phyloP scores from a whole-genome alignment of 441 rosid species.

The Populus hybrid region DNA sequence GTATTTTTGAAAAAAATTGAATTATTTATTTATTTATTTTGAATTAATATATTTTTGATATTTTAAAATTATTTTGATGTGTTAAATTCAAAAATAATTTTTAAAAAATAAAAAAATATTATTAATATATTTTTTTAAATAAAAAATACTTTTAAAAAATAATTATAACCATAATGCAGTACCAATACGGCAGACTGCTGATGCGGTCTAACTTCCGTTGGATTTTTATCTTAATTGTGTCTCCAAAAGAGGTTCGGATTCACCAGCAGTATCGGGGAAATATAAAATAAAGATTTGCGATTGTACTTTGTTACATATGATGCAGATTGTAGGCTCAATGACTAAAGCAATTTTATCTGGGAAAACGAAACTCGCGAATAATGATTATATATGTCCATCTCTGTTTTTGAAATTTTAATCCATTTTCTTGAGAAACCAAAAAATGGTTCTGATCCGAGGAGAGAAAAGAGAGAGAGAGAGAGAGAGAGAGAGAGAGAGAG shows the following conservation, averaged over 20 bases:
- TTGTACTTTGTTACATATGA: not conserved
- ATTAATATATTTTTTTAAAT: no score
- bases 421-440: conserved; percentile 1
- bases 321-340: conserved; percentile 5
- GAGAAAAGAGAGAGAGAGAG: not conserved
- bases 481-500: not conserved
- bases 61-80: no score
- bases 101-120: no score
- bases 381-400: conserved; percentile 22
- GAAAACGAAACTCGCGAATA: conserved; percentile 31
- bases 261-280: not conserved
- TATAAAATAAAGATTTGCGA: not conserved
- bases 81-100: no score
- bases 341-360: conserved; percentile 8
- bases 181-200: not conserved
- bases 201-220: not conserved
- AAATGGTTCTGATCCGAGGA: not conserved
- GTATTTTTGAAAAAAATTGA: no score
- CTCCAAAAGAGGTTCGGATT: not conserved
- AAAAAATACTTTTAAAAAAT: no score
- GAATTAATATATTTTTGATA: no score
- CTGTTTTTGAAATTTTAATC: conserved; percentile 11
- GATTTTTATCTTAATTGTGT: not conserved
- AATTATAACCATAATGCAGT: no score
- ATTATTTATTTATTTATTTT: no score